These are phyloP conservation scores for Talaromyces wortmannii DNA, from an alignment of 495 filamentous ascomycete genomes.

Conservation along the genomic window DNA sequence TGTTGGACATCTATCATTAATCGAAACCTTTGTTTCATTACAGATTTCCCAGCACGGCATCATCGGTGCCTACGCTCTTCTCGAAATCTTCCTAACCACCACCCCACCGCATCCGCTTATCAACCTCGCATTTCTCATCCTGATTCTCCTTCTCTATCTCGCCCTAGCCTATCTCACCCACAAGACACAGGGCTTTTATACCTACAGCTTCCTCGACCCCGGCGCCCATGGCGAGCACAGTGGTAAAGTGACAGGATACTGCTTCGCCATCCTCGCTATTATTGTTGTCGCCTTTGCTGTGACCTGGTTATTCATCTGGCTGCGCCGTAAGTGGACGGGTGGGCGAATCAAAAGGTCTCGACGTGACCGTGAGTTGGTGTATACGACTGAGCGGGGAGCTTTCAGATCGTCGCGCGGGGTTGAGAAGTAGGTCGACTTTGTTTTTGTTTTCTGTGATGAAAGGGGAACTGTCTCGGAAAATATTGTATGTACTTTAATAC, in stretches of 20 bases:
- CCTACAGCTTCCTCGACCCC: conserved; percentile 68
- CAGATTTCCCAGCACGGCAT: conserved; percentile 66
- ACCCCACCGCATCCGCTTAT: conserved; percentile 43
- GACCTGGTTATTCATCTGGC: conserved; percentile 44
- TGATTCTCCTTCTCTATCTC: conserved; percentile 62
- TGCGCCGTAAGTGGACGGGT: conserved; percentile 36
- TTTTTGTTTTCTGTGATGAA: background rate
- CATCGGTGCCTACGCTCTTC: conserved; percentile 62
- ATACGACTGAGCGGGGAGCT: background rate
- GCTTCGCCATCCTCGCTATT: conserved; percentile 53
- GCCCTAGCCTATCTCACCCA: conserved; percentile 67
- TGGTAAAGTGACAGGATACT: conserved; percentile 36
- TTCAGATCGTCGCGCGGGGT: background rate
- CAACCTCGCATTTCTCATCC: conserved; percentile 25
- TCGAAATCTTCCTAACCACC: conserved; percentile 65
- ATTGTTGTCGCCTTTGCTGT: conserved; percentile 58
- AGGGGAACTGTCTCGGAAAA: background rate
- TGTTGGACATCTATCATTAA: background rate
- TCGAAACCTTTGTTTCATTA: background rate
- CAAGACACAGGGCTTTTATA: conserved; percentile 63
- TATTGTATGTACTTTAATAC: background rate
- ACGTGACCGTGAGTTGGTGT: conserved; percentile 8
- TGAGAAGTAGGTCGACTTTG: background rate
- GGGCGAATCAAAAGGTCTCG: conserved; percentile 20
- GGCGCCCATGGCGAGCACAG: conserved; percentile 34